Evolutionary conservation across 495 filamentous ascomycete species (phyloP), one percentile per base, ranked within the genome.

Genomic region (Penicillium longicatenatum): DNA sequence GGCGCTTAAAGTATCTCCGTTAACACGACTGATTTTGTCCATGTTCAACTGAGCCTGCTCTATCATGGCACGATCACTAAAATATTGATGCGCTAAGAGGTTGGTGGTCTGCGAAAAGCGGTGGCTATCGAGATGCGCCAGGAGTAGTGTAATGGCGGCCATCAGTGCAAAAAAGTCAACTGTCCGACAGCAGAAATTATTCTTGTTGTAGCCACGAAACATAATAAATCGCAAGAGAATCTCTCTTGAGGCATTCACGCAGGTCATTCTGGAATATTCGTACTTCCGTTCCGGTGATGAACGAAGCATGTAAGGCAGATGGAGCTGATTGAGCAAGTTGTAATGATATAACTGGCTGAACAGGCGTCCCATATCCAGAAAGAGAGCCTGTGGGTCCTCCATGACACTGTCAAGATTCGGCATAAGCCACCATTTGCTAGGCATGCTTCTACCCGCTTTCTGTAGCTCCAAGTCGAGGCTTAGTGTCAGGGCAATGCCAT

Each of bases 121-220:
- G 58, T 58, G 61, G 16, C 70, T 30, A 52, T 59, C 58, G 48
- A 69, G 22, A 55, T 68, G 60, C 2, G 62, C 62, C 8, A 70
- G 44, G 0, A 65, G 42, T 7, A 68, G 19, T 3, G 77, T 60
- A 29, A 80, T 69, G 3, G 76, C 70, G 0, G 73, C 72, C 12
- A 74, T 77, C 52, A 83, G 77, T 12, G 65, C 78, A 48, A 76
- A 66, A 49, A 80, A 82, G 58, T 80, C 75, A 4, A 79, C 57
- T 3, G 75, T 60, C 33, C 81, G 78, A 66, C 77, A 82, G 57
- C 70, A 62, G 50, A 66, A 68, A 8, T 65, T 57, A 3, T 55
- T 60, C 4, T 33, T 61, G 39, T 70, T 73, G 9, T 54, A 60
- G 30, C 57, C 56, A 35, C 78, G 74, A 20, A 82, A 61, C 20